Evolutionary conservation across 2,329 filamentous ascomycete species (phyloP), one percentile per base, ranked within the genome.

Genomic region (Epichloe sibirici): DNA sequence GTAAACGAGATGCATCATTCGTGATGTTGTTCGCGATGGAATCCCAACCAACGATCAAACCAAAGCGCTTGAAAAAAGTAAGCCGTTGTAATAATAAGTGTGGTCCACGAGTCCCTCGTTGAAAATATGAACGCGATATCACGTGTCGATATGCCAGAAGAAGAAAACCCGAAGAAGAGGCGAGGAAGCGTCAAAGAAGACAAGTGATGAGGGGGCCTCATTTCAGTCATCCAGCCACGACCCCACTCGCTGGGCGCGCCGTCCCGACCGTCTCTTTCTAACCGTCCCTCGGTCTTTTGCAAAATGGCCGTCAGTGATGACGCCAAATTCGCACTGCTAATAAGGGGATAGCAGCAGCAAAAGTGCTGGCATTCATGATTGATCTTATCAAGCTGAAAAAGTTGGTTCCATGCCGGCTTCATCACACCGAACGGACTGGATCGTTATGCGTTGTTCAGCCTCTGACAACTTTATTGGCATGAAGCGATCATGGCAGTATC

Each of bases 261-360:
- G 51, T 53, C 51, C 51, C 51, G 48, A 37, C 31, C 51, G 48
- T 42, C 31, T 44, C 39, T 39, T 17, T 6, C 17, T 21, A 35
- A 35, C 37, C 34, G 17, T 23, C 40, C 11, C 21, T 43, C 40
- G 40, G n/a, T 43, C 12, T 48, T 38, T 38, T 45, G 25, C 42
- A 34, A 34, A 34, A 34, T 45, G 21, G 13, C 45, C 35, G 13
- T 35, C 4, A 15, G 23, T 21, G 8, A 31, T 31, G 31, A 11
- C 8, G 31, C 31, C 31, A 11, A 31, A 31, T 31, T 31, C 31
- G 31, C 31, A 9, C 9, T 9, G 31, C 9, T 11, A 31, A 1
- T 21, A 21, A 21, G 17, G 23, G 31, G 31, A 8, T 11, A 31
- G 31, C 31, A 4, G 31, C 28, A 31, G 17, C 17, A 17, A 31